Base-by-base conservation (phyloP, 352 stramenopile genomes). In the Pythium folliculosum region DNA sequence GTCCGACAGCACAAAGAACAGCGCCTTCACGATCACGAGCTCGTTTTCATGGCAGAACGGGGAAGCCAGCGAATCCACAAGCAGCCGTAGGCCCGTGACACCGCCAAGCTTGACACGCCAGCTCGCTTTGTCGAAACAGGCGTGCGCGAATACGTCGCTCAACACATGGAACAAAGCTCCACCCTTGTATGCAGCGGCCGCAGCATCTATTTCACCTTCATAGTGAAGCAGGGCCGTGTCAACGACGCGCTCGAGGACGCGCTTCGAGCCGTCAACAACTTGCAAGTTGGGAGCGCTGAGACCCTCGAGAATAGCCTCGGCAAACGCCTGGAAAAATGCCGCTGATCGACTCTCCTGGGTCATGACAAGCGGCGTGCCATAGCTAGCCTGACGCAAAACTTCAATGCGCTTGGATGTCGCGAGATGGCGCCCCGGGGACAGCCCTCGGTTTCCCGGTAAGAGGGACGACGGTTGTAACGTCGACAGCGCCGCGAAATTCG, bases 11-110 rank as follows among this genome's bases (percentile, higher is more conserved):
- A 97, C 88, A 59, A 96, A 97, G 54, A 97, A 92, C 38, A 97
- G 65, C 5, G 85, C 82, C 43, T 94, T 93, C 19, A 91, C 71
- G 53, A 97, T 93, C 25, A 75, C 86, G 5, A 96, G 72, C 58
- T 96, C 84, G 60, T 96, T 96, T 72, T 95, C 87, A 53, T 92
- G 88, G 57, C 82, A 92, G 82, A 90, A 97, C 30, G 89, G 78
- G 43, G 82, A 67, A 25, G 77, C 81, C 25, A 97, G 65, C 12
- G 70, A 43, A 32, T 92, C 76, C 25, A 95, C 80, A 14, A 97
- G 77, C 44, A 88, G 68, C 23, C 78, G 67, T 14, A 97, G 67
- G 5, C 87, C 89, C 35, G 82, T 76, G n/a, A 83, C 81, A 57
- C 86, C 87, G 6, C 88, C 89, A 10, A 95, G 72, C 60, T 96